Evolutionary conservation across 2,329 filamentous ascomycete species (phyloP).

Genomic region (Aspergillus spinulosporus): DNA sequence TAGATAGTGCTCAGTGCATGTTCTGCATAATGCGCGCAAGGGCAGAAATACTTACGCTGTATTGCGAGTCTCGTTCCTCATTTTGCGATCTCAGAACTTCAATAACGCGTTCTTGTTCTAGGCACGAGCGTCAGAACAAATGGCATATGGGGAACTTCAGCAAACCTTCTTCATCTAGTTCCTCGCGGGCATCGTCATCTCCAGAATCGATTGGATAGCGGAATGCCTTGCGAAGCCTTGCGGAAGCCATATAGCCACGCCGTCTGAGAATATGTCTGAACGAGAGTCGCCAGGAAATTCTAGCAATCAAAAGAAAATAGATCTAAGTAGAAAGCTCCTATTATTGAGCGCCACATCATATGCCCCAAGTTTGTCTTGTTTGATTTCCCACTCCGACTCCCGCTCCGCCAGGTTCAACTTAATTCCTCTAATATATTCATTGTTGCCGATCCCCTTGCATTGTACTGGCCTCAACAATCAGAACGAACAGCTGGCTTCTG

Average conservation of each 20-base stretch:
- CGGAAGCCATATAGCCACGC: conserved; percentile 47
- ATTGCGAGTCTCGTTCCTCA: conserved; percentile 42
- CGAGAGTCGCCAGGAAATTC: too few relatives aligned
- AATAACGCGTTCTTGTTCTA: conserved; percentile 47
- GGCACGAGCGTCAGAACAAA: background rate
- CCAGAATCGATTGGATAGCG: conserved; percentile 67
- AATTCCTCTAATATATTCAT: background rate
- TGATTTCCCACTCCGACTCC: conserved; percentile 7
- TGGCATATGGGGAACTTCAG: background rate
- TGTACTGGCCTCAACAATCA: background rate
- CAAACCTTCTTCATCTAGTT: conserved; percentile 74
- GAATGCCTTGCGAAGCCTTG: conserved; percentile 75
- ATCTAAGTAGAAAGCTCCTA: too few relatives aligned
- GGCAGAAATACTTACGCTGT: conserved; percentile 35
- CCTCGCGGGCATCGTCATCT: conserved; percentile 56
- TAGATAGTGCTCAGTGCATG: conserved; percentile 10
- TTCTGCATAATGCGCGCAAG: background rate
- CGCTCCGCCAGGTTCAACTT: conserved; percentile 8
- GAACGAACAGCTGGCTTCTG: background rate
- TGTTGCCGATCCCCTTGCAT: background rate
- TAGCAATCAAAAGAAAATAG: too few relatives aligned
- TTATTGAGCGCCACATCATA: background rate
- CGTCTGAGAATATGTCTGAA: background rate
- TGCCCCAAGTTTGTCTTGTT: conserved; percentile 23
- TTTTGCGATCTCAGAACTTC: conserved; percentile 37